A percentile compares a stretch with the other conserved stretches of the same genome.
Conservation (phyloP, 768 basidiomycete species). For the Gelatoporia subvermispora region DNA sequence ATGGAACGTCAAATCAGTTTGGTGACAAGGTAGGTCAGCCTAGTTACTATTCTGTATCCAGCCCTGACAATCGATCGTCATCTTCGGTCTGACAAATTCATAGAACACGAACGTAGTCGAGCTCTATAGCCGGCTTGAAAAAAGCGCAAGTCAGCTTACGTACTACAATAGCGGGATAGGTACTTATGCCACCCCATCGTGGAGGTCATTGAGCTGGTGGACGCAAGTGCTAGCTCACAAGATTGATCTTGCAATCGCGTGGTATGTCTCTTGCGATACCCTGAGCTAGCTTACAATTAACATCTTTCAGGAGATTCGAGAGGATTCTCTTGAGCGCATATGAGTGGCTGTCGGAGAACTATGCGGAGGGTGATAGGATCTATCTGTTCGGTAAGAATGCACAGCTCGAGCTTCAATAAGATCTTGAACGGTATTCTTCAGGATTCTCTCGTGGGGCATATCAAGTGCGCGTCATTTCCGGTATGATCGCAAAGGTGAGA, state of each 20-base stretch:
- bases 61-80: too few species aligned
- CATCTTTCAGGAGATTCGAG: constrained; percentile 16
- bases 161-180: constrained; percentile 20
- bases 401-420: neutral
- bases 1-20: constrained; percentile 1
- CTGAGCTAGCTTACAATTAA: neutral
- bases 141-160: constrained; percentile 7
- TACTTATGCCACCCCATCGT: constrained; percentile 12
- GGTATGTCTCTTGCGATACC: neutral
- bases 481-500: constrained; percentile 34
- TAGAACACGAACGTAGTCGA: constrained; percentile 16
- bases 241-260: constrained; percentile 13
- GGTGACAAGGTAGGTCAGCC: neutral
- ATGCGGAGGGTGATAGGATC: constrained; percentile 29
- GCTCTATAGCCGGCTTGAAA: constrained; percentile 5
- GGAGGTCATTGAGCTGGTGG: constrained; percentile 1
- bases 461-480: constrained; percentile 35
- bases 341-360: constrained; percentile 27
- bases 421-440: constrained; percentile 2
- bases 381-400: constrained; percentile 29
- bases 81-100: neutral
- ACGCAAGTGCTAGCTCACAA: neutral
- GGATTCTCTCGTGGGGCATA: constrained; percentile 43
- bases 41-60: too few species aligned
- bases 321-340: constrained; percentile 19